Evolutionary conservation across 2,329 filamentous ascomycete species (phyloP).

Genomic region (Microsporum audouinii): DNA sequence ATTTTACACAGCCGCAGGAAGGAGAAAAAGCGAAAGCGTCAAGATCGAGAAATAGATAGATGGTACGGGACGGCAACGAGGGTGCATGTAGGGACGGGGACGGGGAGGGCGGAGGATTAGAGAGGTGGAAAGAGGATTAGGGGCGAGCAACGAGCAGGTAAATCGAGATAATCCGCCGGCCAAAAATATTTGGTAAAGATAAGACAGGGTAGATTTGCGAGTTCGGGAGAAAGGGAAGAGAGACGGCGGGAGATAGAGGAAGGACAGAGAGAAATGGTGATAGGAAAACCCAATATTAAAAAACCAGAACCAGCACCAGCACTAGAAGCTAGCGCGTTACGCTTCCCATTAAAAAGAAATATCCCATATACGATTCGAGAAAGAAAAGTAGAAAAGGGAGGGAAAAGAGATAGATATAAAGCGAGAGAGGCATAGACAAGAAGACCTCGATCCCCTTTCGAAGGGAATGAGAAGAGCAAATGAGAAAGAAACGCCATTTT

Average conservation of each 20-base stretch:
- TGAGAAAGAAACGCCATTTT: background rate
- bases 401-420: background rate
- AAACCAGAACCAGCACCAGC: constrained; percentile 3
- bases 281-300: background rate
- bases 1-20: background rate
- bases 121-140: background rate
- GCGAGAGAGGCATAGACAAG: background rate
- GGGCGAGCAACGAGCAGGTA: background rate
- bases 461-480: background rate
- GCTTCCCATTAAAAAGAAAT: background rate
- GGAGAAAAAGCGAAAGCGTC: background rate
- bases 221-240: background rate
- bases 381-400: background rate
- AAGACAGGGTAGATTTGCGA: background rate
- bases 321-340: background rate
- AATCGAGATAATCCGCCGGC: background rate
- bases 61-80: background rate
- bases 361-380: background rate
- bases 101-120: background rate
- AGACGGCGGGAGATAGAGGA: background rate
- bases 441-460: background rate
- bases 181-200: background rate
- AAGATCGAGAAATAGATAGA: background rate
- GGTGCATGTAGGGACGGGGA: background rate
- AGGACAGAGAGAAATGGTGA: background rate